Evolutionary conservation across 1,284 basidiomycete species (phyloP).

Genomic region (Phylloboletellus chloephorus): DNA sequence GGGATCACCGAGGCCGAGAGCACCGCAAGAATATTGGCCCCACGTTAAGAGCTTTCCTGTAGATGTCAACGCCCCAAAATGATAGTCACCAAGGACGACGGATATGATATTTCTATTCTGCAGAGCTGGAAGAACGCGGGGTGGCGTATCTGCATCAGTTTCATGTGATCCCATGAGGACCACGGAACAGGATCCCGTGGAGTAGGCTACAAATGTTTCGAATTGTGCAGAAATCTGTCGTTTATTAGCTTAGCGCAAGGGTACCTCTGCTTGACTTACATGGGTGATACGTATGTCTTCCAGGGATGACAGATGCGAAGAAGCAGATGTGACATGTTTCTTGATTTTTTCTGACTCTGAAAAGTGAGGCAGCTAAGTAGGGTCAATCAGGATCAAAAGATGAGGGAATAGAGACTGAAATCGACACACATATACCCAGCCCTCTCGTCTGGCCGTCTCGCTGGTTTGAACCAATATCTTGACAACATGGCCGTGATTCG

Average conservation of each 20-base stretch:
- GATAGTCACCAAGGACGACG: slow-evolving; percentile 85
- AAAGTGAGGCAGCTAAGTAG: slow-evolving; percentile 59
- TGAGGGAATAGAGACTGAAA: not conserved
- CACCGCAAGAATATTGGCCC: slow-evolving; percentile 75
- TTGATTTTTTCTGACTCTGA: slow-evolving; percentile 53
- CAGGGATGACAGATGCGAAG: slow-evolving; percentile 35
- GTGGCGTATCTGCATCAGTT: slow-evolving; percentile 39
- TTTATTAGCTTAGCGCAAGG: slow-evolving; percentile 14
- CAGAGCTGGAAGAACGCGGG: slow-evolving; percentile 62
- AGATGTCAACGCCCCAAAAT: slow-evolving; percentile 77
- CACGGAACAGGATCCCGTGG: slow-evolving; percentile 58
- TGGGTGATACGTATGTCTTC: slow-evolving; percentile 60
- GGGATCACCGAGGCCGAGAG: slow-evolving; percentile 79
- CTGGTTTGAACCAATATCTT: slow-evolving; percentile 41
- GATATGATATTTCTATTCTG: slow-evolving; percentile 76
- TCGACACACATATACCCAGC: slow-evolving; percentile 73
- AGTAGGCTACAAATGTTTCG: slow-evolving; percentile 75
- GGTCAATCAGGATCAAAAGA: slow-evolving; percentile 8
- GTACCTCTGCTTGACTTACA: slow-evolving; percentile 36
- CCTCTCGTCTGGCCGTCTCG: slow-evolving; percentile 37
- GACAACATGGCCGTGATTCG: slow-evolving; percentile 71
- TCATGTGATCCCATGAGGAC: slow-evolving; percentile 58
- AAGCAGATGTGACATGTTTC: slow-evolving; percentile 40
- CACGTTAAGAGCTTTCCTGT: slow-evolving; percentile 77
- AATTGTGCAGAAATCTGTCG: slow-evolving; percentile 81